Percentiles rank a stretch among this genome's conserved stretches.
phyloP scores from a whole-genome alignment of 1,139 yeast species.

The Nakaseomyces glabratus region DNA sequence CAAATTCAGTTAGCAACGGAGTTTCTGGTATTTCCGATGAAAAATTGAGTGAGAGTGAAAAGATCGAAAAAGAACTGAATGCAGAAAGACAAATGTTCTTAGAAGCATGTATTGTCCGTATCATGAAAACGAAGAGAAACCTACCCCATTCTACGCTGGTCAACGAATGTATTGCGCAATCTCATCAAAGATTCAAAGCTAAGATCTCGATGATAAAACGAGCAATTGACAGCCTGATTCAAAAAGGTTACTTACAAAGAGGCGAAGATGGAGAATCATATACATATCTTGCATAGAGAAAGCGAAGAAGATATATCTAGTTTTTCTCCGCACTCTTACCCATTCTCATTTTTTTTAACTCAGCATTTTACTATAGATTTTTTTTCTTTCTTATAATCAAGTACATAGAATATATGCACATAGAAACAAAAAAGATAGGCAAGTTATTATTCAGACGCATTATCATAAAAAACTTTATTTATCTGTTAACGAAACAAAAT shows the following conservation, averaged over 20 bases:
- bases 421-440: too few species aligned
- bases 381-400: background rate
- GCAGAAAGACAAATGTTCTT: constrained; percentile 80
- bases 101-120: constrained; percentile 90
- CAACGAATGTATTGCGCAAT: constrained; percentile 82
- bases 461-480: too few species aligned
- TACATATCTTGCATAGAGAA: constrained; percentile 55
- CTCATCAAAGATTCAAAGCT: constrained; percentile 78
- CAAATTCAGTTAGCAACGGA: constrained; percentile 4
- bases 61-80: constrained; percentile 74
- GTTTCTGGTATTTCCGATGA: constrained; percentile 8
- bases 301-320: too few species aligned
- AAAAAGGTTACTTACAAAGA: constrained; percentile 76
- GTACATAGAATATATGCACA: too few species aligned
- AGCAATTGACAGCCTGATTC: constrained; percentile 78
- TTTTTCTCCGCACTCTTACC: background rate
- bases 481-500: too few species aligned
- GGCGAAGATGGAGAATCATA: constrained; percentile 61
- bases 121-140: constrained; percentile 87
- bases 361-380: background rate
- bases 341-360: background rate
- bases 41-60: constrained; percentile 50
- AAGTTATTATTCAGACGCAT: too few species aligned
- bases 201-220: constrained; percentile 77
- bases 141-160: constrained; percentile 72